A percentile compares a stretch with the other conserved stretches of the same genome.
Evolutionary conservation across 495 filamentous ascomycete genomes (phyloP).

Genomic region (Penicillium steckii): DNA sequence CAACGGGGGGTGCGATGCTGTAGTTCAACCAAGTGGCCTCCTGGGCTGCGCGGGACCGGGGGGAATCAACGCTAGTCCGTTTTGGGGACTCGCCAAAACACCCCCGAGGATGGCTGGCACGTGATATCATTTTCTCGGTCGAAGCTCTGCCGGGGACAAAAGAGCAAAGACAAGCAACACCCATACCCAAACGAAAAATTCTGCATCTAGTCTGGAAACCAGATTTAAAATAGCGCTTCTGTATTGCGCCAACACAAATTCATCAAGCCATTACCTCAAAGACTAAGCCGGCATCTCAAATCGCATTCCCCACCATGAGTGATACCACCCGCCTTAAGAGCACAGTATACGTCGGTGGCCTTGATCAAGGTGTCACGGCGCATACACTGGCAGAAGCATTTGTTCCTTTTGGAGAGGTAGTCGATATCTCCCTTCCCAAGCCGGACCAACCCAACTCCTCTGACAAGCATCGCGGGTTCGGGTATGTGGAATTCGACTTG

Average conservation of each 20-base stretch:
- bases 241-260: neutral
- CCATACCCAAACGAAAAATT: neutral
- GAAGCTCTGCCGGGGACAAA: conserved; percentile 2
- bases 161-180: neutral
- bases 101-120: conserved; percentile 29
- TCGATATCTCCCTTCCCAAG: conserved; percentile 84
- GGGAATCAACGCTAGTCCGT: conserved; percentile 33
- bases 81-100: conserved; percentile 43
- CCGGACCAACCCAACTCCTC: conserved; percentile 68
- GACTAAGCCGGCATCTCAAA: neutral
- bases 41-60: conserved; percentile 40
- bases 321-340: conserved; percentile 78
- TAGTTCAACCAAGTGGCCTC: conserved; percentile 48
- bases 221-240: neutral
- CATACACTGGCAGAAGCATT: conserved; percentile 84
- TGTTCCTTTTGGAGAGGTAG: conserved; percentile 92
- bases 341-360: conserved; percentile 88
- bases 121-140: conserved; percentile 40
- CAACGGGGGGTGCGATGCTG: conserved; percentile 26
- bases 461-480: conserved; percentile 87
- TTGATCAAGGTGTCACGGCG: conserved; percentile 73
- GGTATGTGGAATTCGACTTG: conserved; percentile 92
- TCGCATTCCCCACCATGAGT: conserved; percentile 29
- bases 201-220: neutral
- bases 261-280: neutral